Conservation (phyloP, 352 stramenopile genomes). For the Pythium aristosporum region DNA sequence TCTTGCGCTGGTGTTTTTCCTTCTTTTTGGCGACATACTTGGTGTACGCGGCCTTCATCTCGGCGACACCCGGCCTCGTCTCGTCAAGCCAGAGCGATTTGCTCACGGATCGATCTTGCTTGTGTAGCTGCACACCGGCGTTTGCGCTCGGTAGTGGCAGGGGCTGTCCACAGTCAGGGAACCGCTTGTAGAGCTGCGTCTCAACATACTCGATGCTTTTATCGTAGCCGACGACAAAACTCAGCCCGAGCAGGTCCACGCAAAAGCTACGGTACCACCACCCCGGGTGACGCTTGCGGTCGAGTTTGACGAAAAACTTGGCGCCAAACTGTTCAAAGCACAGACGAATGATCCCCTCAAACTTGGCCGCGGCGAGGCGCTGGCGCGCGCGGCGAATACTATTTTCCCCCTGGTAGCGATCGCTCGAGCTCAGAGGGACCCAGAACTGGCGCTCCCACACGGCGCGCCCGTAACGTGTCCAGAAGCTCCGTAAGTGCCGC, state of each 20-base stretch:
- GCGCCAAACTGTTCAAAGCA: slow-evolving; percentile 37
- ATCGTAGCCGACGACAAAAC: slow-evolving; percentile 24
- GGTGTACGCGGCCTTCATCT: not conserved
- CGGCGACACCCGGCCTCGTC: not conserved
- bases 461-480: slow-evolving; percentile 29
- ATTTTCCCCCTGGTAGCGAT: slow-evolving; percentile 15
- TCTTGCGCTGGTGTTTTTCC: slow-evolving; percentile 6
- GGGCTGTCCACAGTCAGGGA: slow-evolving; percentile 43
- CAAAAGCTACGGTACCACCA: slow-evolving; percentile 54
- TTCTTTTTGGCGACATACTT: slow-evolving; percentile 7
- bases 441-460: slow-evolving; percentile 68
- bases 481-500: slow-evolving; percentile 36
- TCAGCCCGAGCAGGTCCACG: slow-evolving; percentile 27
- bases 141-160: slow-evolving; percentile 40
- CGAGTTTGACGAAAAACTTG: slow-evolving; percentile 46
- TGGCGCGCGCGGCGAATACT: slow-evolving; percentile 36
- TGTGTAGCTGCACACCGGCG: slow-evolving; percentile 20
- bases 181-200: slow-evolving; percentile 32
- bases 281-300: slow-evolving; percentile 39
- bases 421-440: slow-evolving; percentile 18
- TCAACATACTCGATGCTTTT: slow-evolving; percentile 40
- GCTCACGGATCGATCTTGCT: slow-evolving; percentile 7
- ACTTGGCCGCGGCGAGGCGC: slow-evolving; percentile 31
- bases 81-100: slow-evolving; percentile 14
- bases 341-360: slow-evolving; percentile 33